These are phyloP conservation scores for Clavispora carvajalis DNA, from an alignment of 805 yeast species.

Conservation along the genomic window DNA sequence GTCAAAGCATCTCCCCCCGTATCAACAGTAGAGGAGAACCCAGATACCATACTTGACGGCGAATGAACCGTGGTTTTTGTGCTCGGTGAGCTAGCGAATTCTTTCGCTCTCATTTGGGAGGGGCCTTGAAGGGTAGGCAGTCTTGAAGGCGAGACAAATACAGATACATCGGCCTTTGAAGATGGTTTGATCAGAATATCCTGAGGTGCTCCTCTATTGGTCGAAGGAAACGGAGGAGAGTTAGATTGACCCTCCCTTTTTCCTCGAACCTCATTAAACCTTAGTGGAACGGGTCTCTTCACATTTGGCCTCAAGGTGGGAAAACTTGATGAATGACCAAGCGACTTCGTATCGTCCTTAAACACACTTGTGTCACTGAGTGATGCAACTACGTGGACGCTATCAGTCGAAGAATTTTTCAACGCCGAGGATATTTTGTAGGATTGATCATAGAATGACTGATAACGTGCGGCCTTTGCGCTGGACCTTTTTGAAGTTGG, in stretches of 20 bases:
- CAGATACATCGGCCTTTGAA: not conserved
- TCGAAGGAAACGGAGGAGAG: not conserved
- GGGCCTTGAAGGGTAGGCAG: not conserved
- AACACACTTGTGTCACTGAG: conserved; percentile 6
- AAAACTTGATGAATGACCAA: conserved; percentile 20
- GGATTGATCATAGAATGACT: conserved; percentile 43
- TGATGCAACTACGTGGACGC: conserved; percentile 14
- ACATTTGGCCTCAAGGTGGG: conserved; percentile 14
- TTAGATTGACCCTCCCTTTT: not conserved
- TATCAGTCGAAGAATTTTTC: conserved; percentile 30
- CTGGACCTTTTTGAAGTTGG: conserved; percentile 27
- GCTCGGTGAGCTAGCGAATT: not conserved
- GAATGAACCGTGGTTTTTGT: not conserved
- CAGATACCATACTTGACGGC: conserved; percentile 4
- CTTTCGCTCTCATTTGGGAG: not conserved
- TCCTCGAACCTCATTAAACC: not conserved
- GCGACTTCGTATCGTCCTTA: conserved; percentile 1
- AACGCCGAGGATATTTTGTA: conserved; percentile 40
- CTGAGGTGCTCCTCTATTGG: not conserved
- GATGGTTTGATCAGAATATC: not conserved
- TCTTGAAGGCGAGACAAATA: not conserved
- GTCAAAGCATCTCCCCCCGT: conserved; percentile 2
- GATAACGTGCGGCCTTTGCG: conserved; percentile 44
- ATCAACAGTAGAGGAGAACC: conserved; percentile 2
- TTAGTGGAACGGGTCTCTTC: conserved; percentile 1